Percentiles rank a stretch among this genome's conserved stretches.
These are phyloP conservation scores for Przewalskia tangutica DNA, from an alignment of 257 asterid species.

Conservation along the genomic window DNA sequence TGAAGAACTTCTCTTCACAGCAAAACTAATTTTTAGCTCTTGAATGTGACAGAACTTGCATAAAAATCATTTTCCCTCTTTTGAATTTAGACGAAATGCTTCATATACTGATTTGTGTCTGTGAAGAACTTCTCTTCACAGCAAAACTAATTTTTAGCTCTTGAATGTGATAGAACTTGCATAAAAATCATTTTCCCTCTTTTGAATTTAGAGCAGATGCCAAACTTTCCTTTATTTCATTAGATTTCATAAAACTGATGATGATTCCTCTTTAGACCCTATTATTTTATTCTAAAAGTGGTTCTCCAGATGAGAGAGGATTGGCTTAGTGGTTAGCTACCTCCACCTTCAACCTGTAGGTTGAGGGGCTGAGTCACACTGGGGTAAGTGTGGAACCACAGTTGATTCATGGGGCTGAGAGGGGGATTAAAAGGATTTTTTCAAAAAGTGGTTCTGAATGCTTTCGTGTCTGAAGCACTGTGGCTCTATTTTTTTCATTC, in stretches of 20 bases:
- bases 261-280: neutral
- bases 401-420: neutral
- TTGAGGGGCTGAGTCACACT: neutral
- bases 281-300: neutral
- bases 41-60: neutral
- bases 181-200: neutral
- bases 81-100: neutral
- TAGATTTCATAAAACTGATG: neutral
- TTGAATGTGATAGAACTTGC: neutral
- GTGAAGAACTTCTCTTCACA: neutral
- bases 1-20: neutral
- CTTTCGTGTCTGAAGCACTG: neutral
- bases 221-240: neutral
- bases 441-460: neutral
- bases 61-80: neutral
- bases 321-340: neutral
- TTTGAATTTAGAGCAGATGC: neutral
- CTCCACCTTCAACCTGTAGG: neutral
- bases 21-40: neutral
- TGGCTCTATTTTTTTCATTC: constrained; percentile 2
- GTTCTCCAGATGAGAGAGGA: neutral
- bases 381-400: neutral
- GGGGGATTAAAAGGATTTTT: neutral
- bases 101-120: neutral
- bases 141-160: neutral